A percentile compares a stretch with the other conserved stretches of the same genome.
Evolutionary conservation across 805 yeast genomes (phyloP).

Genomic region (Ogataea ramenticola): DNA sequence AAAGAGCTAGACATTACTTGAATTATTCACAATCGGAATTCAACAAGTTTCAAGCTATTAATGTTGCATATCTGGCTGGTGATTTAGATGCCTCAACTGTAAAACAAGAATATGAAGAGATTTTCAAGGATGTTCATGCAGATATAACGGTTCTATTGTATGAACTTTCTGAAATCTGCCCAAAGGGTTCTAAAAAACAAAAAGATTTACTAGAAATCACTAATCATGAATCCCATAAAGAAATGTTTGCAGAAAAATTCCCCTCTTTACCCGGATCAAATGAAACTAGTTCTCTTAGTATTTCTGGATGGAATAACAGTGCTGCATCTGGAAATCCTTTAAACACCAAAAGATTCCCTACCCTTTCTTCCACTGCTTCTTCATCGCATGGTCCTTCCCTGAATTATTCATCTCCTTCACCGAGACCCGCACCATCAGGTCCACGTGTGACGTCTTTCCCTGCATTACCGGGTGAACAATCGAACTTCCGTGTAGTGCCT

Average conservation of each 20-base stretch:
- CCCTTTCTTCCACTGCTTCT: not conserved
- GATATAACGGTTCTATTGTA: constrained; percentile 52
- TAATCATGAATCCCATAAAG: constrained; percentile 16
- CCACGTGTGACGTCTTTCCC: constrained; percentile 3
- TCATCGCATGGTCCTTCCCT: not conserved
- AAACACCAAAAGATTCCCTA: not conserved
- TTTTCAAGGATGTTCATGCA: constrained; percentile 38
- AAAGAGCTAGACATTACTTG: constrained; percentile 77
- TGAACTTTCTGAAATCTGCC: constrained; percentile 54
- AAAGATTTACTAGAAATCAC: constrained; percentile 28
- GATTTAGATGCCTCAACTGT: constrained; percentile 42
- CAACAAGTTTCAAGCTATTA: constrained; percentile 41
- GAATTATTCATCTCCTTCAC: constrained; percentile 4
- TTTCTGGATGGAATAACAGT: constrained; percentile 7
- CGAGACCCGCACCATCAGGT: constrained; percentile 16
- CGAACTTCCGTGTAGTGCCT: not conserved
- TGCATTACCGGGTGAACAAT: not conserved
- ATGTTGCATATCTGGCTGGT: constrained; percentile 38
- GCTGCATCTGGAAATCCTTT: constrained; percentile 4
- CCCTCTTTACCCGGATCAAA: constrained; percentile 38
- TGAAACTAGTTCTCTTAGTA: constrained; percentile 1
- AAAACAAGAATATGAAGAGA: constrained; percentile 33
- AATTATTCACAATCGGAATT: constrained; percentile 43
- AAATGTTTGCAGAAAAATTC: constrained; percentile 31
- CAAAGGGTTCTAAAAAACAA: constrained; percentile 36